Conservation (phyloP, 352 stramenopile species). For the Phytophthora rubi region DNA sequence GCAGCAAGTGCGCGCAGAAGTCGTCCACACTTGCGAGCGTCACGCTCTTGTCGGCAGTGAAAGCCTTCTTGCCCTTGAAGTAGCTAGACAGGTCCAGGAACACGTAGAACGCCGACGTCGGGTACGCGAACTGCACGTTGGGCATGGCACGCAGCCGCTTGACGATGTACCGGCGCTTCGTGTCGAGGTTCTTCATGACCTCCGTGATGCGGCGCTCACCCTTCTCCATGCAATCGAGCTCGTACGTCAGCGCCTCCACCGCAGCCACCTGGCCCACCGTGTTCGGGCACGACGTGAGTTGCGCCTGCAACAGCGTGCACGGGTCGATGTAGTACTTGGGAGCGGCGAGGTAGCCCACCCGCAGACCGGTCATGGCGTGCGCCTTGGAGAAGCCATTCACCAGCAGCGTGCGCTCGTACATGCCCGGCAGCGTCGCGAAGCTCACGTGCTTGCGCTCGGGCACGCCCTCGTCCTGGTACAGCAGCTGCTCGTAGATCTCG, state of each 20-base stretch:
- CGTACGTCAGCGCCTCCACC: constrained; percentile 87
- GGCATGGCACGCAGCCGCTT: constrained; percentile 82
- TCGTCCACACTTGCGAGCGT: constrained; percentile 65
- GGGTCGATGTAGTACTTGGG: constrained; percentile 82
- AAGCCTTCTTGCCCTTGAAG: constrained; percentile 61
- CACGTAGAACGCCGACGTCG: constrained; percentile 95
- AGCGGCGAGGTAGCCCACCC: constrained; percentile 91
- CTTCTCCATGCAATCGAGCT: constrained; percentile 65
- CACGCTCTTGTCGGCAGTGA: constrained; percentile 40
- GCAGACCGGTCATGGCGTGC: constrained; percentile 96
- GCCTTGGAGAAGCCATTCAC: constrained; percentile 97
- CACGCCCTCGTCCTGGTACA: constrained; percentile 85
- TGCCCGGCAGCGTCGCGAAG: constrained; percentile 75
- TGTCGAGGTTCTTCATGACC: constrained; percentile 61
- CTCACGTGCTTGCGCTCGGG: constrained; percentile 62
- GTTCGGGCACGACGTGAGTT: constrained; percentile 95
- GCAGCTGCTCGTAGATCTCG: constrained; percentile 97
- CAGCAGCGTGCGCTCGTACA: constrained; percentile 93
- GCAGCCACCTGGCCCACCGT: constrained; percentile 94
- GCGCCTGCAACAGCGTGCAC: constrained; percentile 92
- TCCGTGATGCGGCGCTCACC: constrained; percentile 55
- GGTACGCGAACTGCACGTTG: constrained; percentile 82
- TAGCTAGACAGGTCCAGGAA: constrained; percentile 90
- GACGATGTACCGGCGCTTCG: constrained; percentile 94
- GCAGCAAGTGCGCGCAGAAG: constrained; percentile 93